Conservation (phyloP, 176 grass and related monocot genomes). For the Miscanthus lutarioriparius region DNA sequence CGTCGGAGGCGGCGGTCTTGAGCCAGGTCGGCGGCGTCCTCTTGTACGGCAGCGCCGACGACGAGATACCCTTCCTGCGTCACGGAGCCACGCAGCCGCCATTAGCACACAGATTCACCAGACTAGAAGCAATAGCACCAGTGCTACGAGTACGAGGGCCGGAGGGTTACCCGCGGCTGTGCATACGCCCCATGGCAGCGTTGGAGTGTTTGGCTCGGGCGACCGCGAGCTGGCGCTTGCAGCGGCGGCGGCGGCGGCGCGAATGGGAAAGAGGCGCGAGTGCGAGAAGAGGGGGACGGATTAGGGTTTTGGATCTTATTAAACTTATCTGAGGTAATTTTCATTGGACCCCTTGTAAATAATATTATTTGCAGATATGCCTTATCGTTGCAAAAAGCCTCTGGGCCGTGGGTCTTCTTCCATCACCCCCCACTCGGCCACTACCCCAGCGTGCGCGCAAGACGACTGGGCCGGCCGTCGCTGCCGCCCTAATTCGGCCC, state of each 20-base stretch:
- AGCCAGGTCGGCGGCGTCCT: conserved; percentile 75
- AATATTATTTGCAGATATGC: background rate
- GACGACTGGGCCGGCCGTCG: too few relatives aligned
- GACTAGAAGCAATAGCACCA: background rate
- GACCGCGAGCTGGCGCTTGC: background rate
- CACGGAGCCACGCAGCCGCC: background rate
- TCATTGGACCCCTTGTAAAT: conserved; percentile 37
- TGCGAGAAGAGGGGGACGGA: background rate
- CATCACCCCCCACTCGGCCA: too few relatives aligned
- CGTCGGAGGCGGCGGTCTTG: conserved; percentile 70
- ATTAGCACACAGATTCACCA: conserved; percentile 29
- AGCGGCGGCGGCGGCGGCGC: conserved; percentile 51
- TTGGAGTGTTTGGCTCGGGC: background rate
- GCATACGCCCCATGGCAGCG: conserved; percentile 80
- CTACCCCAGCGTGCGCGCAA: too few relatives aligned
- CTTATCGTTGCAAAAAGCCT: too few relatives aligned
- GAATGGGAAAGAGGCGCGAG: conserved; percentile 33
- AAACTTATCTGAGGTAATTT: background rate
- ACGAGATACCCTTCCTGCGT: conserved; percentile 79
- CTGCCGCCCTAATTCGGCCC: too few relatives aligned
- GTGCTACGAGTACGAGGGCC: background rate
- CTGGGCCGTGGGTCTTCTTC: too few relatives aligned
- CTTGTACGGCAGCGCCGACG: conserved; percentile 89
- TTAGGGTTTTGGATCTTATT: conserved; percentile 47
- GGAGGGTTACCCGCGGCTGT: conserved; percentile 58